Conservation (phyloP, 768 basidiomycete genomes). For the Crepidotus variabilis region DNA sequence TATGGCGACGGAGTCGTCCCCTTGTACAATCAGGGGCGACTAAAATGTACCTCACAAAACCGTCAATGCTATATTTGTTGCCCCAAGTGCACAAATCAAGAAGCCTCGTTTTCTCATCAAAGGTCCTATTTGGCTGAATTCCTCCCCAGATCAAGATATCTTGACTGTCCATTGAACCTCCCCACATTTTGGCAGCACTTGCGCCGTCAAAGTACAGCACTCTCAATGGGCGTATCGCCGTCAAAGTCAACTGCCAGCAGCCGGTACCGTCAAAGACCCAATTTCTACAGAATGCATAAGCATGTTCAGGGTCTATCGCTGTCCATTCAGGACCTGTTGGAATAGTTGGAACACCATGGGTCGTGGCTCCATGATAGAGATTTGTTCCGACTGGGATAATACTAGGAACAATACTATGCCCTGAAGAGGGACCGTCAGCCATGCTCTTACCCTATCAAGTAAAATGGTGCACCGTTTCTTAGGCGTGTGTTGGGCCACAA, state of each 20-base stretch:
- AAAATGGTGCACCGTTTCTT: neutral
- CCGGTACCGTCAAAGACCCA: conserved; percentile 9
- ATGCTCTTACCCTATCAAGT: neutral
- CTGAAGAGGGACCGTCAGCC: neutral
- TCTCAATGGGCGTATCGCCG: conserved; percentile 34
- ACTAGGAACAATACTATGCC: neutral
- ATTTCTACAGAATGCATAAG: neutral
- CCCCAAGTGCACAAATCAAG: conserved; percentile 41
- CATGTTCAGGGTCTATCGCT: neutral
- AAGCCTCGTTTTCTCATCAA: conserved; percentile 33
- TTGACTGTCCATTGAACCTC: conserved; percentile 42
- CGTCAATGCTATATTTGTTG: conserved; percentile 35
- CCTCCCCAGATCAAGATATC: conserved; percentile 44
- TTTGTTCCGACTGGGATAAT: neutral
- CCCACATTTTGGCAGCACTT: conserved; percentile 39
- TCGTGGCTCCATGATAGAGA: neutral
- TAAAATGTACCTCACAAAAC: conserved; percentile 42
- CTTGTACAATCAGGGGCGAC: no score
- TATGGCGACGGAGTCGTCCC: no score
- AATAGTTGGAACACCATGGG: neutral
- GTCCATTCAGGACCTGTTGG: neutral
- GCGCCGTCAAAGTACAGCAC: conserved; percentile 52
- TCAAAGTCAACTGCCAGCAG: conserved; percentile 39
- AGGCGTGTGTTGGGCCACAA: neutral
- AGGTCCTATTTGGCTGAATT: conserved; percentile 15